A percentile compares a stretch with the other conserved stretches of the same genome.
Evolutionary conservation across 1,139 yeast genomes (phyloP).

Genomic region (Candida sanyaensis): DNA sequence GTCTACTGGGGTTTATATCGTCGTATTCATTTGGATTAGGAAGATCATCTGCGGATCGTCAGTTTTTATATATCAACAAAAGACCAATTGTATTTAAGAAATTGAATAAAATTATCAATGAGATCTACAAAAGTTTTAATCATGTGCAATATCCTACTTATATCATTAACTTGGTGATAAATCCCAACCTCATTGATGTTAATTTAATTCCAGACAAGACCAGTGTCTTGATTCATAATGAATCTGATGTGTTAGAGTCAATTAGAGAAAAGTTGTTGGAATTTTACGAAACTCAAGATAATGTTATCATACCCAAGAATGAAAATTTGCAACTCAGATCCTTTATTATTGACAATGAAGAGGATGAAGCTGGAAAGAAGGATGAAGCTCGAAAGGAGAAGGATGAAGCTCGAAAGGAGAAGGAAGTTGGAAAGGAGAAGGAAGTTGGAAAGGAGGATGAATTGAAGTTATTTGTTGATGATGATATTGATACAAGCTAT

Average conservation of each 20-base stretch:
- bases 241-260: slow-evolving; percentile 53
- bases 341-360: background rate
- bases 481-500: slow-evolving; percentile 11
- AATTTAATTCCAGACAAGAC: slow-evolving; percentile 93
- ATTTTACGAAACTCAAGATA: slow-evolving; percentile 49
- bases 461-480: slow-evolving; percentile 6
- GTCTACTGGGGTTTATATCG: slow-evolving; percentile 65
- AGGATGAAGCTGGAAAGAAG: background rate
- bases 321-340: background rate
- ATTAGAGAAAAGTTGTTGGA: slow-evolving; percentile 42
- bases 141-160: slow-evolving; percentile 76
- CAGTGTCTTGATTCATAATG: slow-evolving; percentile 68
- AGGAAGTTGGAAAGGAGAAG: no score
- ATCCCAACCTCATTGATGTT: slow-evolving; percentile 62
- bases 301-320: slow-evolving; percentile 38
- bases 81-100: slow-evolving; percentile 70
- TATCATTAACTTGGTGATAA: slow-evolving; percentile 58
- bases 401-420: background rate
- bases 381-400: background rate
- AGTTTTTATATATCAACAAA: slow-evolving; percentile 67
- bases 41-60: slow-evolving; percentile 71
- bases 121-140: slow-evolving; percentile 70
- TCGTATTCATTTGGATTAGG: slow-evolving; percentile 71
- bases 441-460: background rate
- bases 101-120: slow-evolving; percentile 64